phyloP scores from a whole-genome alignment of 2,329 filamentous ascomycete genomes.

The Lachnellula occidentalis region DNA sequence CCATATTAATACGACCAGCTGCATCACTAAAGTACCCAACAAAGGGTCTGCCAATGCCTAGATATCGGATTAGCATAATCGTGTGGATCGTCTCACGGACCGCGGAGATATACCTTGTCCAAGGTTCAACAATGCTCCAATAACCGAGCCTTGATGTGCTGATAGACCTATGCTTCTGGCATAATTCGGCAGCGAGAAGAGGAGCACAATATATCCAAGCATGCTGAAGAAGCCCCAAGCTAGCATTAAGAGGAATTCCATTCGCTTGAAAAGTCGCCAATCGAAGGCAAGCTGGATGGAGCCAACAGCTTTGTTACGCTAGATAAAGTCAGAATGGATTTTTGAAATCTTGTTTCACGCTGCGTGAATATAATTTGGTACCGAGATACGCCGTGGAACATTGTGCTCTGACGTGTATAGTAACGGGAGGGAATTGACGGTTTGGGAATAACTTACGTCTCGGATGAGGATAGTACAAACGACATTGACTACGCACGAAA shows the following conservation, averaged over 20 bases:
- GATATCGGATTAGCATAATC: not conserved
- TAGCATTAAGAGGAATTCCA: conserved; percentile 60
- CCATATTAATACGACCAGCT: conserved; percentile 69
- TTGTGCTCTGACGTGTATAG: not conserved
- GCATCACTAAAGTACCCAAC: conserved; percentile 69
- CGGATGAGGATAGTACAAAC: conserved; percentile 57
- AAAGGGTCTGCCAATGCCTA: conserved; percentile 60
- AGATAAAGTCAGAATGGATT: not conserved
- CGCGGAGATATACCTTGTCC: conserved; percentile 36
- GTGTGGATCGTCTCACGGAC: not conserved
- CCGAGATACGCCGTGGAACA: not conserved
- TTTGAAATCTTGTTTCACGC: not conserved
- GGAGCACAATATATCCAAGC: conserved; percentile 68
- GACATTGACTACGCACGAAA: conserved; percentile 59
- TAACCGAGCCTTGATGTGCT: conserved; percentile 60
- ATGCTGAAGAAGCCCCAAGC: conserved; percentile 67
- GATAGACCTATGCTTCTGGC: conserved; percentile 61
- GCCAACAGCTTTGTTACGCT: conserved; percentile 63
- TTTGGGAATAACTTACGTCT: conserved; percentile 39
- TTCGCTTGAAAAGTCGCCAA: conserved; percentile 51
- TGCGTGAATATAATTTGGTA: not conserved
- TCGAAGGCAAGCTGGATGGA: conserved; percentile 64
- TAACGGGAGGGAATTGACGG: not conserved
- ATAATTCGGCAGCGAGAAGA: conserved; percentile 73
- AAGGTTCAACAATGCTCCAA: conserved; percentile 69